A percentile compares a stretch with the other conserved stretches of the same genome.
These are phyloP conservation scores for Blastobotrys ciferrii DNA, from an alignment of 1,139 yeast genomes.

Conservation along the genomic window DNA sequence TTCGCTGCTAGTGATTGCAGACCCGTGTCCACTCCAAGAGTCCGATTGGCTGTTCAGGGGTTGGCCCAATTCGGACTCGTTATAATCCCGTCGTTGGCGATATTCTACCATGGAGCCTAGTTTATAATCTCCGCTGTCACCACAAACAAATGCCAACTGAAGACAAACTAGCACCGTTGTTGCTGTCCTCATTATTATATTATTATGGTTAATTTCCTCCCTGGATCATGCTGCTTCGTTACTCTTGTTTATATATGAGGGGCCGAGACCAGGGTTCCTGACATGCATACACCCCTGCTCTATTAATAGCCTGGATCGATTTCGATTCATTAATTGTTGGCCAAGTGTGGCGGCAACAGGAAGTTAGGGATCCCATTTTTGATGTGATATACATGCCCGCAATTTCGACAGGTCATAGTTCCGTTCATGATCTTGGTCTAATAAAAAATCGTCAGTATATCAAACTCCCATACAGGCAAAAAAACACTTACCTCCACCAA, in stretches of 20 bases:
- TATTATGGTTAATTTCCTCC: too few relatives aligned
- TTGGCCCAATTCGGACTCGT: too few relatives aligned
- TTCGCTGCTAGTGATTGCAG: neutral
- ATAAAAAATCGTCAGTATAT: conserved; percentile 9
- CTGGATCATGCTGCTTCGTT: neutral
- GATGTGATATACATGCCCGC: conserved; percentile 84
- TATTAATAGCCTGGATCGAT: neutral
- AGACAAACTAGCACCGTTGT: neutral
- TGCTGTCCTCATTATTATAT: neutral
- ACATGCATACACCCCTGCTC: neutral
- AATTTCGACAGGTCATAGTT: conserved; percentile 80
- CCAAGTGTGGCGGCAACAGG: conserved; percentile 89
- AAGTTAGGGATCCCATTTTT: conserved; percentile 94
- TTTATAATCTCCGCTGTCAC: neutral
- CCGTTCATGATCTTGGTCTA: conserved; percentile 81
- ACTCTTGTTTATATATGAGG: neutral
- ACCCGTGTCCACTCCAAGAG: too few relatives aligned
- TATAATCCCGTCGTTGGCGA: too few relatives aligned
- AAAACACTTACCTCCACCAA: conserved; percentile 53
- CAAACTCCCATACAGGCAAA: neutral
- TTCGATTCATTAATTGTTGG: conserved; percentile 34
- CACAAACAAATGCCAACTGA: neutral
- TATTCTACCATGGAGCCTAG: neutral
- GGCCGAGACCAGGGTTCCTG: conserved; percentile 2
- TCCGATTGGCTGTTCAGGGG: neutral